phyloP scores from a whole-genome alignment of 345 rosid genomes.

The Aethionema arabicum region DNA sequence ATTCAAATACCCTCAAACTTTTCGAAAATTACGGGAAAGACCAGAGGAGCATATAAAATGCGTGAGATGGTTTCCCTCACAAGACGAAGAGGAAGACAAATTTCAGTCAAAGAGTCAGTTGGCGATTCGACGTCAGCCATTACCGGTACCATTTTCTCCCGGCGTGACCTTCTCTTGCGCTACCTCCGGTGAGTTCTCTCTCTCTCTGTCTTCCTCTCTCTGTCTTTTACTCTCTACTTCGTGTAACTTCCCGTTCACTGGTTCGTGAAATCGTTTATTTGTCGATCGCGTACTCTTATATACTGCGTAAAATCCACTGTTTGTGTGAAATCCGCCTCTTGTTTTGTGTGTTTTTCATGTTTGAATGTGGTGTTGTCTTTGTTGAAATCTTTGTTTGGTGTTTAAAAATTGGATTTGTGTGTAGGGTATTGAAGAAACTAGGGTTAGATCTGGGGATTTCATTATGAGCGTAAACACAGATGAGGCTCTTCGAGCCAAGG shows the following conservation, averaged over 20 bases:
- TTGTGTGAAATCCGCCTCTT: conserved; percentile 1
- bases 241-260: not conserved
- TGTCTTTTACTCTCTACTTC: not conserved
- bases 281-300: not conserved
- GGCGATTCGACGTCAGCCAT: conserved; percentile 22
- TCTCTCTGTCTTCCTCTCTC: not conserved
- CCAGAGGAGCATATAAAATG: conserved; percentile 26
- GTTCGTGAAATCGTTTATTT: conserved; percentile 1
- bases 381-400: not conserved
- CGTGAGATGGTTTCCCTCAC: conserved; percentile 25
- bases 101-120: conserved; percentile 34
- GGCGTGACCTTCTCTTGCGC: conserved; percentile 1
- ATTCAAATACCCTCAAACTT: conserved; percentile 11
- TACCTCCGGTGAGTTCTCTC: conserved; percentile 23
- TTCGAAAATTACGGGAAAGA: conserved; percentile 26
- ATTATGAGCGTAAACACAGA: conserved; percentile 85
- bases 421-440: conserved; percentile 16
- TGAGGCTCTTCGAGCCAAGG: conserved; percentile 85
- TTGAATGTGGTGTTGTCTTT: conserved; percentile 1
- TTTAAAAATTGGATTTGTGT: conserved; percentile 11
- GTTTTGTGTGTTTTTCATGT: not conserved
- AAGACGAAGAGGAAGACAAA: conserved; percentile 24
- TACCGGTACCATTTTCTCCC: conserved; percentile 12
- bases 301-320: not conserved
- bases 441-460: not conserved